These are phyloP conservation scores for Platanus orientalis DNA, from an alignment of 164 flowering plant genomes.

Conservation along the genomic window DNA sequence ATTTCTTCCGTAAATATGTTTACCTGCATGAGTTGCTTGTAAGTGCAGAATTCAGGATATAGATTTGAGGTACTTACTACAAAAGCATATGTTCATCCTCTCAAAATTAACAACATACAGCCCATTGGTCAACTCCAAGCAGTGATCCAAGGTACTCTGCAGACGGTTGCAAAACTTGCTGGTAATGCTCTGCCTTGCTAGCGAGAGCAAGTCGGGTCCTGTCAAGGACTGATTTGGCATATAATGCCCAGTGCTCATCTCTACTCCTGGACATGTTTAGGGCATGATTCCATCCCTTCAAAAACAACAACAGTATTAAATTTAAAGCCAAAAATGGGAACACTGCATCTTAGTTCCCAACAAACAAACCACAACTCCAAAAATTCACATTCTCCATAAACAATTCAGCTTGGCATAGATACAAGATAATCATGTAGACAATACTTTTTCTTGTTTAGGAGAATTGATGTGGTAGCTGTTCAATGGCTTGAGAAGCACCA, in stretches of 20 bases:
- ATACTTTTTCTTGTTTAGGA: too few species aligned
- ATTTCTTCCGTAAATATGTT: conserved; percentile 94
- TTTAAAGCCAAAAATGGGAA: too few species aligned
- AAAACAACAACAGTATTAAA: neutral
- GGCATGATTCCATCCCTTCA: conserved; percentile 85
- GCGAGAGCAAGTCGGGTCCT: conserved; percentile 90
- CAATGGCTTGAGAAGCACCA: too few species aligned
- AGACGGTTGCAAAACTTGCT: conserved; percentile 76
- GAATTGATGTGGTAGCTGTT: too few species aligned
- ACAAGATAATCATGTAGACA: too few species aligned
- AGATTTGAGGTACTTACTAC: neutral
- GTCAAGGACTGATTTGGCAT: conserved; percentile 94
- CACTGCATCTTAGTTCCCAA: too few species aligned
- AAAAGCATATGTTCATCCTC: neutral
- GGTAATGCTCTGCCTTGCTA: conserved; percentile 84
- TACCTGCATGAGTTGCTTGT: conserved; percentile 45
- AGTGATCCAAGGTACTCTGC: conserved; percentile 88
- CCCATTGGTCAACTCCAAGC: conserved; percentile 85
- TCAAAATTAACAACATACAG: conserved; percentile 46
- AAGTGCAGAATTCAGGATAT: conserved; percentile 8
- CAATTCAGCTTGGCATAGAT: too few species aligned
- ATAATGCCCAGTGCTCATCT: conserved; percentile 73
- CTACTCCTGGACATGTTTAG: conserved; percentile 45
- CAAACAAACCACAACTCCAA: too few species aligned
- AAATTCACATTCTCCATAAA: too few species aligned